Evolutionary conservation across 345 rosid genomes (phyloP), one percentile per base, ranked within the genome.

Genomic region (Corchorus capsularis): DNA sequence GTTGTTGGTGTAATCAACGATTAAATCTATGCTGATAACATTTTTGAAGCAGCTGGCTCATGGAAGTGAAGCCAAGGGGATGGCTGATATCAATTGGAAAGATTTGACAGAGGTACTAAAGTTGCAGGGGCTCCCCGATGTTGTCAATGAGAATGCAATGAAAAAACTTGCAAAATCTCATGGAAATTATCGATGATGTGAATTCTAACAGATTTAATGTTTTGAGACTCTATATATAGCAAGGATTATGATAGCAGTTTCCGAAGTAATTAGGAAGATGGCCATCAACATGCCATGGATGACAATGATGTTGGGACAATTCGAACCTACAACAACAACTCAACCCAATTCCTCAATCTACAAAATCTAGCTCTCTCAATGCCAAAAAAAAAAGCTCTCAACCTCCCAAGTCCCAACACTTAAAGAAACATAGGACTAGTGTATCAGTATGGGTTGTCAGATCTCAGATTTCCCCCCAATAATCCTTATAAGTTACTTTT

Each of bases 141-240:
- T 7, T 13, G 19, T 3, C 0, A 39, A 64, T 47, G 27, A 13
- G 1, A 7, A 69, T 39, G 34, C 15, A 49, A 6, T 52, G 10
- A 4, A 4, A 15, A 19, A 69, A 15, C 52, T 16, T 20, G 3
- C 5, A 41, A 1, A 14, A 13, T 43, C 32, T 9, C 22, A 15
- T 16, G 9, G 49, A 35, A 2, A 7, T 8, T 56, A 64, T 27
- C 1, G 27, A 27, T 27, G 27, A 27, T 27, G 27, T 27, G 27
- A 27, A 27, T 27, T 27, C 27, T 27, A 34, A 46, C 3, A 27
- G 49, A 41, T 8, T 8, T 8, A 66, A 59, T 72, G 76, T 72
- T 72, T 57, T 78, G 8, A 22, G 75, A n/a, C 78, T 74, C 63
- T 66, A 20, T 34, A 64, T 66, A 20, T 34, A 64, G 61, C 75